These are phyloP conservation scores for Hippophae gyantsensis DNA, from an alignment of 306 rosid genomes.

Conservation along the genomic window DNA sequence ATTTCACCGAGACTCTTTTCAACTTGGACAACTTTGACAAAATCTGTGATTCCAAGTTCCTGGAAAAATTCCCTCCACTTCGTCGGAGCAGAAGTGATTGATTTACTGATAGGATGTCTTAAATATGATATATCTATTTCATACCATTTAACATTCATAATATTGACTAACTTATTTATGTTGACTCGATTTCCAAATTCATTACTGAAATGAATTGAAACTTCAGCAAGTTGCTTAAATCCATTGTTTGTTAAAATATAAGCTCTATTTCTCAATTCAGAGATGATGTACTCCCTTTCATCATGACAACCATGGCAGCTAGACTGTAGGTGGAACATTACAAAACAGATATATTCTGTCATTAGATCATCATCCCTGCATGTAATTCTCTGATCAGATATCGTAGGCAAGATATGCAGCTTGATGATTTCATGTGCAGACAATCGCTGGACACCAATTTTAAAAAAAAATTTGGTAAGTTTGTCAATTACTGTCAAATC, in stretches of 20 bases:
- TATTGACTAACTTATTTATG: conserved; percentile 47
- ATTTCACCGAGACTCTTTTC: conserved; percentile 48
- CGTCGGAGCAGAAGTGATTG: conserved; percentile 40
- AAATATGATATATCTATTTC: conserved; percentile 67
- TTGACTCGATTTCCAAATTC: conserved; percentile 66
- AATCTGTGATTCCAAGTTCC: conserved; percentile 68
- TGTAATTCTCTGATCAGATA: conserved; percentile 36
- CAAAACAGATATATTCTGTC: conserved; percentile 76
- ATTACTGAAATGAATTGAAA: conserved; percentile 65
- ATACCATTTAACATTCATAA: conserved; percentile 55
- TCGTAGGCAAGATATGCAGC: conserved; percentile 67
- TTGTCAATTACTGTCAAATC: conserved; percentile 35
- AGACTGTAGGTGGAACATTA: conserved; percentile 66
- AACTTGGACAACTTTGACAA: conserved; percentile 53
- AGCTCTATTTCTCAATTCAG: conserved; percentile 48
- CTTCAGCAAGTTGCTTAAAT: conserved; percentile 54
- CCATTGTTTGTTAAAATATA: conserved; percentile 67
- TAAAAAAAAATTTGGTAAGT: conserved; percentile 45
- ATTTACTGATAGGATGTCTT: conserved; percentile 54
- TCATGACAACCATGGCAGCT: conserved; percentile 57
- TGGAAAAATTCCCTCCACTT: conserved; percentile 83
- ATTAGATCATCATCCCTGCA: conserved; percentile 37
- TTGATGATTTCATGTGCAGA: conserved; percentile 85
- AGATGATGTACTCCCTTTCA: conserved; percentile 52
- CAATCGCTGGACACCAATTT: conserved; percentile 72